These are phyloP conservation scores for Dendrobium officinale DNA, from an alignment of 106 monocot genomes.

Conservation along the genomic window DNA sequence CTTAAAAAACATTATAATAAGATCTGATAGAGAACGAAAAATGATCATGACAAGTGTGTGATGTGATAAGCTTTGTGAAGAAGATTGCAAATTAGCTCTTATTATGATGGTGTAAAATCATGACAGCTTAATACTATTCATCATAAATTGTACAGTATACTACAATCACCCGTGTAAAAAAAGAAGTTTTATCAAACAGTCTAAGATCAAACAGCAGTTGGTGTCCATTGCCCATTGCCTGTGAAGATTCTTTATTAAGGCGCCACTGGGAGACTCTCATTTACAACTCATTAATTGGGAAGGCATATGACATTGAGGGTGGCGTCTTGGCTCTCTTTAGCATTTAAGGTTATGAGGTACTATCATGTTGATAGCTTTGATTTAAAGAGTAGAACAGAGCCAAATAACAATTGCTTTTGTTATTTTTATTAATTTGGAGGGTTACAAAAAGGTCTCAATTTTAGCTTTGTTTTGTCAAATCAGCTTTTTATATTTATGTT, in stretches of 20 bases:
- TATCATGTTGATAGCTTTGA: neutral
- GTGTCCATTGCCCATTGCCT: neutral
- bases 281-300: neutral
- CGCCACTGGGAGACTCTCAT: neutral
- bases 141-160: neutral
- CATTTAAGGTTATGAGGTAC: neutral
- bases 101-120: neutral
- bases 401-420: neutral
- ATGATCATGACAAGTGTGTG: neutral
- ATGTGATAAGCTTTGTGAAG: neutral
- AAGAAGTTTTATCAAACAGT: neutral
- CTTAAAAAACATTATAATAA: neutral
- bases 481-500: neutral
- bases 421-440: neutral
- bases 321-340: neutral
- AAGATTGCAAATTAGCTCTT: neutral
- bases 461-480: neutral
- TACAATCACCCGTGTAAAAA: neutral
- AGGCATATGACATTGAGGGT: neutral
- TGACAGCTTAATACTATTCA: neutral
- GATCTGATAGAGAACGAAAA: neutral
- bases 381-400: neutral
- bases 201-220: neutral
- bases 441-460: neutral
- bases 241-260: neutral